Percentiles rank a stretch among this genome's conserved stretches.
phyloP scores from a whole-genome alignment of 83 land plant genomes.

The Isoetes engelmannii region DNA sequence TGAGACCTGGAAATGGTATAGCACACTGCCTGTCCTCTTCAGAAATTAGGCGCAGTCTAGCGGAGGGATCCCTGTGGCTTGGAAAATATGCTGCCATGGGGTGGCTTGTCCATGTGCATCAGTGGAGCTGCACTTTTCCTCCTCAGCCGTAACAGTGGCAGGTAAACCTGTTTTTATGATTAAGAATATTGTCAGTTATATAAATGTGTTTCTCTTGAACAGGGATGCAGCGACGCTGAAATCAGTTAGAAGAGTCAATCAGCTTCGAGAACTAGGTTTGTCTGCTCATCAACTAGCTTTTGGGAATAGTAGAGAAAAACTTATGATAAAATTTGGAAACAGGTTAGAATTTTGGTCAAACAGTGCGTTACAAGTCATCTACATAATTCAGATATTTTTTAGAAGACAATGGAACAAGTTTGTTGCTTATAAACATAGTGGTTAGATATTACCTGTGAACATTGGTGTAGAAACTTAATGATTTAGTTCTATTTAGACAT shows the following conservation, averaged over 20 bases:
- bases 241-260: slow-evolving; percentile 66
- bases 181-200: slow-evolving; percentile 13
- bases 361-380: too few relatives aligned
- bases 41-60: too few relatives aligned
- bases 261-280: slow-evolving; percentile 72
- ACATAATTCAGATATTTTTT: too few relatives aligned
- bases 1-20: too few relatives aligned
- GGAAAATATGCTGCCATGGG: slow-evolving; percentile 67
- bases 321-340: too few relatives aligned
- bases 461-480: not conserved
- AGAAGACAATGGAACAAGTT: too few relatives aligned
- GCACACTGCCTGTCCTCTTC: too few relatives aligned
- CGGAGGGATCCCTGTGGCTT: too few relatives aligned
- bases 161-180: slow-evolving; percentile 24
- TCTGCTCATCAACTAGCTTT: too few relatives aligned
- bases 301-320: too few relatives aligned
- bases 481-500: not conserved
- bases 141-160: slow-evolving; percentile 73
- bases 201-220: not conserved
- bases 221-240: slow-evolving; percentile 78
- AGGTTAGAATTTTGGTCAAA: too few relatives aligned
- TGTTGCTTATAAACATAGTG: not conserved
- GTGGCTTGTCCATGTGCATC: slow-evolving; percentile 72
- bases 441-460: not conserved
- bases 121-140: slow-evolving; percentile 79